Evolutionary conservation across 345 rosid genomes (phyloP).

Genomic region (Acer saccharum): DNA sequence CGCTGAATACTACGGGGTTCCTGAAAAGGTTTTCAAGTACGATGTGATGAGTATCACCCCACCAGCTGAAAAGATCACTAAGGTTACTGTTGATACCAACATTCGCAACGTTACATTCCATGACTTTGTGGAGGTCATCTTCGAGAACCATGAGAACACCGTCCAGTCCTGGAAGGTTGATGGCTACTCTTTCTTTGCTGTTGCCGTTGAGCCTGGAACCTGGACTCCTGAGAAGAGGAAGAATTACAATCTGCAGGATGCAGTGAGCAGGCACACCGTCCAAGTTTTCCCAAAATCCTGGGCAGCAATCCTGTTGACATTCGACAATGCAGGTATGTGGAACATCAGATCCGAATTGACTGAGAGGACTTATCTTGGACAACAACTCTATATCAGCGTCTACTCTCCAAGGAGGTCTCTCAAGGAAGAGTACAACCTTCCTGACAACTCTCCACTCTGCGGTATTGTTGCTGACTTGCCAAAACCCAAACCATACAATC

Average conservation of each 20-base stretch:
- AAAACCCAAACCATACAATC: constrained; percentile 60
- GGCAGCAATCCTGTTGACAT: constrained; percentile 81
- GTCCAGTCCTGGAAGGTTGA: constrained; percentile 67
- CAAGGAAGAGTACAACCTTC: constrained; percentile 81
- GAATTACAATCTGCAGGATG: constrained; percentile 78
- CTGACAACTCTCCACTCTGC: constrained; percentile 57
- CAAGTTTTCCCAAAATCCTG: constrained; percentile 88
- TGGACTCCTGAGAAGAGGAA: constrained; percentile 82
- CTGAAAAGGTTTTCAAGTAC: constrained; percentile 62
- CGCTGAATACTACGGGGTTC: constrained; percentile 56
- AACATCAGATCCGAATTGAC: constrained; percentile 71
- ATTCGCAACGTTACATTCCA: constrained; percentile 67
- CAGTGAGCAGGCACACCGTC: constrained; percentile 81
- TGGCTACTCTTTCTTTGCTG: constrained; percentile 80
- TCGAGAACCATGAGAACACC: constrained; percentile 76
- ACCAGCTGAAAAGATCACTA: constrained; percentile 19
- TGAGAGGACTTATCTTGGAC: constrained; percentile 76
- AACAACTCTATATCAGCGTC: constrained; percentile 69
- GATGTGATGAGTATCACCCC: constrained; percentile 50
- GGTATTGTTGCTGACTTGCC: constrained; percentile 64
- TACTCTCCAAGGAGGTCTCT: constrained; percentile 68
- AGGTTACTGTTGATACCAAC: constrained; percentile 27
- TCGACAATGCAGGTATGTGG: constrained; percentile 98
- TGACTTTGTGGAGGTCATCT: constrained; percentile 65
- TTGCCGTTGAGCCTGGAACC: constrained; percentile 69